Conservation (phyloP, 2,329 filamentous ascomycete genomes). For the Myrmaecium sp. region DNA sequence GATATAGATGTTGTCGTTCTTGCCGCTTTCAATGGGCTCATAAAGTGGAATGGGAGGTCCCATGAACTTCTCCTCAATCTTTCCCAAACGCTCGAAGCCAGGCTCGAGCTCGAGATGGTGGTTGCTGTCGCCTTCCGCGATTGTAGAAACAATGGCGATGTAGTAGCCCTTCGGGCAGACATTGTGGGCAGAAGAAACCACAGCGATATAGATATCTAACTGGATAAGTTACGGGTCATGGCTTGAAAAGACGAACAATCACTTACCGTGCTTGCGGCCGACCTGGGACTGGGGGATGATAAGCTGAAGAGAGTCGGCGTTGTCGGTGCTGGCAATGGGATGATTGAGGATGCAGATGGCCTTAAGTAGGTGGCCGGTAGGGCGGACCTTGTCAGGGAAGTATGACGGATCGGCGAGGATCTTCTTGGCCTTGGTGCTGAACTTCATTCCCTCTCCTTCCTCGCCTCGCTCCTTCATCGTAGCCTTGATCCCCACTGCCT, state of each 20-base stretch:
- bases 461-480: conserved; percentile 84
- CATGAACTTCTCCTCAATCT: conserved; percentile 96
- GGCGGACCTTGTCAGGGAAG: conserved; percentile 77
- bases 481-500: conserved; percentile 90
- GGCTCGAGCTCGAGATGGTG: conserved; percentile 90
- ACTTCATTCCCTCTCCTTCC: conserved; percentile 61
- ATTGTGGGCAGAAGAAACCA: conserved; percentile 89
- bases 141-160: conserved; percentile 95
- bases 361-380: conserved; percentile 79
- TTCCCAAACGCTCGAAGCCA: conserved; percentile 79
- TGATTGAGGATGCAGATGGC: conserved; percentile 97
- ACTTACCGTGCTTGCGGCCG: conserved; percentile 80
- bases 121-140: conserved; percentile 80
- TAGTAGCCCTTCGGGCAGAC: conserved; percentile 99
- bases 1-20: conserved; percentile 84
- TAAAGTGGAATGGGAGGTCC: conserved; percentile 84
- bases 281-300: conserved; percentile 98
- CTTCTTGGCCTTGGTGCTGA: conserved; percentile 89
- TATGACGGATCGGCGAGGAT: conserved; percentile 94
- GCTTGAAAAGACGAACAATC: background rate
- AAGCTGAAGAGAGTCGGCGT: conserved; percentile 78
- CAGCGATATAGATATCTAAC: conserved; percentile 86
- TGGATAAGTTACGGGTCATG: conserved; percentile 10
- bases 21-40: conserved; percentile 70
- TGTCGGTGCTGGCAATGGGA: conserved; percentile 75